These are phyloP conservation scores for Garcia nutans DNA, from an alignment of 345 rosid species.

Conservation along the genomic window DNA sequence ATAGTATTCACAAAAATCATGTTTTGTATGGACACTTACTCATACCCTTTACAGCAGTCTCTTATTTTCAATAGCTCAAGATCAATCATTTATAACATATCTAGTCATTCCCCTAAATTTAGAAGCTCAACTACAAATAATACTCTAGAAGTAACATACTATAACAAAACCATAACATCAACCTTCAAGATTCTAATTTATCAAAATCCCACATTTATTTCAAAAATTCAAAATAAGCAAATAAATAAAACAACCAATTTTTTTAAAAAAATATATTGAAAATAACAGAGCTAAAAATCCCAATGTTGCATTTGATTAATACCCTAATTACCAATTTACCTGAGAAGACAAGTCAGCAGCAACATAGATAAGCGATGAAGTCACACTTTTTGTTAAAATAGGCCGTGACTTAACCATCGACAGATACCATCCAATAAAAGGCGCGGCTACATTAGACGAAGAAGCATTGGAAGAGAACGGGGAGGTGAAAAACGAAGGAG, in stretches of 20 bases:
- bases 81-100: too few species aligned
- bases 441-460: constrained; percentile 6
- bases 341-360: constrained; percentile 95
- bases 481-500: constrained; percentile 29
- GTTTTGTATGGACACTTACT: too few species aligned
- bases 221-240: neutral
- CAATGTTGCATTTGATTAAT: neutral
- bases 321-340: constrained; percentile 33
- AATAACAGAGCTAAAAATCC: neutral
- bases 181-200: too few species aligned
- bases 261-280: neutral
- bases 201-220: neutral
- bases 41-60: too few species aligned
- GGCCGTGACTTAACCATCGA: constrained; percentile 82
- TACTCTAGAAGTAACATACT: too few species aligned
- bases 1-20: too few species aligned
- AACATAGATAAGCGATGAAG: constrained; percentile 62
- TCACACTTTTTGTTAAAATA: constrained; percentile 69
- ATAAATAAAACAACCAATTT: neutral
- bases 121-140: too few species aligned
- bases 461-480: constrained; percentile 34
- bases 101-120: too few species aligned
- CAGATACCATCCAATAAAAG: constrained; percentile 76
- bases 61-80: too few species aligned
- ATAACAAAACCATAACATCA: neutral